phyloP scores from a whole-genome alignment of 352 stramenopile species.

The Albugo candida region DNA sequence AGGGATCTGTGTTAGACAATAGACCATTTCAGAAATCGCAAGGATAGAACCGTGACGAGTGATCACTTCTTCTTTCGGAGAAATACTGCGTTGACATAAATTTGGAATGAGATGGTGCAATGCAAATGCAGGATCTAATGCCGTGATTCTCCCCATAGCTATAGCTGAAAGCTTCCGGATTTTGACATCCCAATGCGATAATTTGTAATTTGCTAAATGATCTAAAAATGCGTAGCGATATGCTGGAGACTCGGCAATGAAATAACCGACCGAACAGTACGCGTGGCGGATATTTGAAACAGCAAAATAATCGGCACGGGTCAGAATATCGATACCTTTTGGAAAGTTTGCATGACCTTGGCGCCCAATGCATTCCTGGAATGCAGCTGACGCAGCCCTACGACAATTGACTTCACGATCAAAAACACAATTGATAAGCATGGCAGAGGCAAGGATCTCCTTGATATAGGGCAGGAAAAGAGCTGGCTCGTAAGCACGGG shows the following conservation, averaged over 20 bases:
- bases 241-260: conserved; percentile 80
- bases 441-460: conserved; percentile 71
- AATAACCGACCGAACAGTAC: conserved; percentile 82
- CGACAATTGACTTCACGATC: conserved; percentile 97
- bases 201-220: conserved; percentile 72
- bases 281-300: conserved; percentile 83
- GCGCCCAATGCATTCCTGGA: conserved; percentile 89
- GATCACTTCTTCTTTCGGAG: conserved; percentile 76
- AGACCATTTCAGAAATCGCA: conserved; percentile 71
- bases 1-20: conserved; percentile 22
- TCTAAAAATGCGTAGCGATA: conserved; percentile 74
- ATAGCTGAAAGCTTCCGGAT: conserved; percentile 81
- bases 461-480: conserved; percentile 82
- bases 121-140: conserved; percentile 59
- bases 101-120: conserved; percentile 58
- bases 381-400: conserved; percentile 92
- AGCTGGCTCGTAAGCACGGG: conserved; percentile 83
- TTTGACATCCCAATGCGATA: conserved; percentile 89
- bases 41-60: conserved; percentile 88
- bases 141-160: conserved; percentile 70
- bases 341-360: conserved; percentile 86
- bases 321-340: conserved; percentile 94
- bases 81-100: conserved; percentile 64
- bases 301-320: conserved; percentile 93
- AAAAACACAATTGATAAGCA: conserved; percentile 92